Percentiles rank a stretch among this genome's conserved stretches.
phyloP scores from a whole-genome alignment of 192 early-diverging fungal species.

The Globomyces pollinis-pini region DNA sequence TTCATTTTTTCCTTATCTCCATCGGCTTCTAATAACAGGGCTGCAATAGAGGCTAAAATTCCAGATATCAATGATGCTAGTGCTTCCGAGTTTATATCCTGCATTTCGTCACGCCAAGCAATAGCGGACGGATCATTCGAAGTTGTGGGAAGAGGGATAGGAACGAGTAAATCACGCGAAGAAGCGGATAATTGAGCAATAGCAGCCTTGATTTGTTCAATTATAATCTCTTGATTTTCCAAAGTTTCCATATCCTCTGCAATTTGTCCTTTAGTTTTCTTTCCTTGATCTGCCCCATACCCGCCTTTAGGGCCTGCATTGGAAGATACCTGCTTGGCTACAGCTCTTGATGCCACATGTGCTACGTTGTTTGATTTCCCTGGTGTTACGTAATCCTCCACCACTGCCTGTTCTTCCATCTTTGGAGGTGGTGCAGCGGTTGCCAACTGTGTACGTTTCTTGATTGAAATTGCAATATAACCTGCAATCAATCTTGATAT shows the following conservation, averaged over 20 bases:
- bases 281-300: background rate
- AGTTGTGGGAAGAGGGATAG: conserved; percentile 38
- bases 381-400: conserved; percentile 50
- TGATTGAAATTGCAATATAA: conserved; percentile 60
- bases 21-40: conserved; percentile 37
- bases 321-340: conserved; percentile 21
- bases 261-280: background rate
- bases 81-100: conserved; percentile 43
- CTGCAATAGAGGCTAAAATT: conserved; percentile 38
- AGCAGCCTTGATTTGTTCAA: background rate
- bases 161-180: conserved; percentile 28
- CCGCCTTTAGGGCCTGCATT: conserved; percentile 15
- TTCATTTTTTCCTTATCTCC: conserved; percentile 43
- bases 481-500: conserved; percentile 53
- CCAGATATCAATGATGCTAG: conserved; percentile 36
- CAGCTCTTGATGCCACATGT: conserved; percentile 10
- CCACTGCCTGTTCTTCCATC: conserved; percentile 41
- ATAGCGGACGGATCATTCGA: conserved; percentile 39
- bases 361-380: conserved; percentile 33
- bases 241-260: background rate
- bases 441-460: conserved; percentile 33
- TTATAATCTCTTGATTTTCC: background rate
- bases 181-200: background rate
- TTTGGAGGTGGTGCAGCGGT: conserved; percentile 32
- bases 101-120: conserved; percentile 49